Evolutionary conservation across 495 filamentous ascomycete genomes (phyloP).

Genomic region (Chaetomidium leptoderma): DNA sequence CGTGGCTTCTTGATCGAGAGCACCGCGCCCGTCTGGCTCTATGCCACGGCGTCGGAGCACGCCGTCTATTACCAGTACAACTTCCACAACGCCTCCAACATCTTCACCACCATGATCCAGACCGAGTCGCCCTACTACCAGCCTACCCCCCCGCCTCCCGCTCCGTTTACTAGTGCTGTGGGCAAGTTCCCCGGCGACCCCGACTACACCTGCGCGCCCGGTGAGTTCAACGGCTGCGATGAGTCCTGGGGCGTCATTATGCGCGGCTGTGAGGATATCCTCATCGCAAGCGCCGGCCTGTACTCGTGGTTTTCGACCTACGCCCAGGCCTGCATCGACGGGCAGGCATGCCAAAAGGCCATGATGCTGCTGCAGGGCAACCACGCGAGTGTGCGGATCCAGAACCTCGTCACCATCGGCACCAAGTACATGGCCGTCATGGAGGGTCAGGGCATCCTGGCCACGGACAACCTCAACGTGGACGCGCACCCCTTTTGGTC

Average conservation of each 20-base stretch:
- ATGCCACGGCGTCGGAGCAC: constrained; percentile 54
- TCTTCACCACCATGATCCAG: constrained; percentile 77
- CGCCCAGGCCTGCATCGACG: constrained; percentile 63
- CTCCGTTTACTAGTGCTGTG: constrained; percentile 46
- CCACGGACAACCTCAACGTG: constrained; percentile 27
- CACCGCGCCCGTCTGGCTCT: constrained; percentile 44
- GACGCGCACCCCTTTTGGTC: constrained; percentile 26
- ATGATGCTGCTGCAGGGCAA: constrained; percentile 68
- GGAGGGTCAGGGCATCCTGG: constrained; percentile 22
- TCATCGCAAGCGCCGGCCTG: constrained; percentile 25
- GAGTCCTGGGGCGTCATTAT: constrained; percentile 31
- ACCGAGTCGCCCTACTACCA: constrained; percentile 84
- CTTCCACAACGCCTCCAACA: constrained; percentile 64
- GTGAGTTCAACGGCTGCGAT: constrained; percentile 17
- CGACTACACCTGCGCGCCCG: constrained; percentile 9
- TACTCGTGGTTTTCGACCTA: constrained; percentile 45
- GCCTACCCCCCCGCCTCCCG: constrained; percentile 66
- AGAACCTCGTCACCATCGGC: constrained; percentile 19
- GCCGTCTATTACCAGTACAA: constrained; percentile 78
- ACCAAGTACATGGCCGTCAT: constrained; percentile 4
- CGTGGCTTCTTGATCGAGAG: constrained; percentile 71
- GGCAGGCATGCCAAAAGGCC: constrained; percentile 71
- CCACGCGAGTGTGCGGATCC: constrained; percentile 51
- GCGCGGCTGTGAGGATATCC: constrained; percentile 18
- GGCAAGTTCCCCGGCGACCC: constrained; percentile 21